These are phyloP conservation scores for Hibiscus tridactylites DNA, from an alignment of 345 rosid genomes.

Conservation along the genomic window DNA sequence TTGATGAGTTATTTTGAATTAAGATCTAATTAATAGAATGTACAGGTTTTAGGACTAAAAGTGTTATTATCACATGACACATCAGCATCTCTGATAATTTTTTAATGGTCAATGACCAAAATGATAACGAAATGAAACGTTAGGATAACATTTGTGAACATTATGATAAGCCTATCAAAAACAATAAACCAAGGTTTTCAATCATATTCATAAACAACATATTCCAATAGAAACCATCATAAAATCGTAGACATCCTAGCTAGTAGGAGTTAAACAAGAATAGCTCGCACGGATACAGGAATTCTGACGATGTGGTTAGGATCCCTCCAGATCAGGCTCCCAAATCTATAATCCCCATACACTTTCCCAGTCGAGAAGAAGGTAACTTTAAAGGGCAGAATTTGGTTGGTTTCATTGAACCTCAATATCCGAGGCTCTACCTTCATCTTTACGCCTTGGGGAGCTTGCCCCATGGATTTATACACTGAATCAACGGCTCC, in stretches of 20 bases:
- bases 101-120: too few species aligned
- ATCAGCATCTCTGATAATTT: too few species aligned
- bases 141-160: too few species aligned
- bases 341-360: conserved; percentile 38
- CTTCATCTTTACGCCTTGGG: conserved; percentile 29
- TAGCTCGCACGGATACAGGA: conserved; percentile 37
- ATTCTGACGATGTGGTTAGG: conserved; percentile 38
- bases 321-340: conserved; percentile 59
- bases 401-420: conserved; percentile 27
- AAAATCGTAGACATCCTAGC: background rate
- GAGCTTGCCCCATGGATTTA: conserved; percentile 27
- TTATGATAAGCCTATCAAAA: too few species aligned
- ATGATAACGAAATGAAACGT: too few species aligned
- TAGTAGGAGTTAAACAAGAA: background rate
- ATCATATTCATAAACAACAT: background rate
- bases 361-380: conserved; percentile 26
- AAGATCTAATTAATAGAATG: too few species aligned
- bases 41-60: too few species aligned
- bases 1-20: too few species aligned
- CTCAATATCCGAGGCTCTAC: conserved; percentile 35
- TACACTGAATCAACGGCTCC: conserved; percentile 36
- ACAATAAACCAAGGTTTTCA: too few species aligned
- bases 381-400: conserved; percentile 29
- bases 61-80: too few species aligned
- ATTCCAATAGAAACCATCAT: background rate